phyloP scores from a whole-genome alignment of 805 yeast species.

The Cyberlindnera americana region DNA sequence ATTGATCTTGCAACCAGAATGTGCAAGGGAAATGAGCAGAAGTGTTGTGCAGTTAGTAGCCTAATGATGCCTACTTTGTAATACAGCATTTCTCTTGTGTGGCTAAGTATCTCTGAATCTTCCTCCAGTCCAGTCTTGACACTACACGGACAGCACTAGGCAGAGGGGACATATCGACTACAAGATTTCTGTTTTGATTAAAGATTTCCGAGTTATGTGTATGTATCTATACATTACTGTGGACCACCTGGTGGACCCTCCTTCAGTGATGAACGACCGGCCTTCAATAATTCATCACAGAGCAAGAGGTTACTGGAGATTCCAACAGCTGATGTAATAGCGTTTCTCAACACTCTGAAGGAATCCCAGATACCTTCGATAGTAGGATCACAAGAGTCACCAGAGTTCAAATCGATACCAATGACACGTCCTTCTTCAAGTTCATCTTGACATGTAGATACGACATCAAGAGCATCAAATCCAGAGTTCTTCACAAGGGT shows the following conservation, averaged over 20 bases:
- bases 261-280: slow-evolving; percentile 91
- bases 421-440: slow-evolving; percentile 75
- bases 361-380: slow-evolving; percentile 97
- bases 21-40: no score
- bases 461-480: slow-evolving; percentile 84
- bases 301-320: slow-evolving; percentile 87
- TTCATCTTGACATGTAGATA: slow-evolving; percentile 87
- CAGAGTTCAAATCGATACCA: slow-evolving; percentile 86
- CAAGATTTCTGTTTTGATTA: no score
- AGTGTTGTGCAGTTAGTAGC: no score
- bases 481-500: slow-evolving; percentile 92
- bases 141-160: no score
- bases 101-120: no score
- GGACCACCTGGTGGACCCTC: slow-evolving; percentile 37
- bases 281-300: slow-evolving; percentile 95
- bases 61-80: no score
- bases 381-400: slow-evolving; percentile 94
- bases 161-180: no score
- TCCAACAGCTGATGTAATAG: slow-evolving; percentile 87
- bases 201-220: no score
- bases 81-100: no score
- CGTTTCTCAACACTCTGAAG: slow-evolving; percentile 89
- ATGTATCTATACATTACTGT: no score
- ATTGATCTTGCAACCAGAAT: no score
- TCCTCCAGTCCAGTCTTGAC: no score